Evolutionary conservation across 139 green algal genomes (phyloP).

Genomic region (Picochlorum sp.): DNA sequence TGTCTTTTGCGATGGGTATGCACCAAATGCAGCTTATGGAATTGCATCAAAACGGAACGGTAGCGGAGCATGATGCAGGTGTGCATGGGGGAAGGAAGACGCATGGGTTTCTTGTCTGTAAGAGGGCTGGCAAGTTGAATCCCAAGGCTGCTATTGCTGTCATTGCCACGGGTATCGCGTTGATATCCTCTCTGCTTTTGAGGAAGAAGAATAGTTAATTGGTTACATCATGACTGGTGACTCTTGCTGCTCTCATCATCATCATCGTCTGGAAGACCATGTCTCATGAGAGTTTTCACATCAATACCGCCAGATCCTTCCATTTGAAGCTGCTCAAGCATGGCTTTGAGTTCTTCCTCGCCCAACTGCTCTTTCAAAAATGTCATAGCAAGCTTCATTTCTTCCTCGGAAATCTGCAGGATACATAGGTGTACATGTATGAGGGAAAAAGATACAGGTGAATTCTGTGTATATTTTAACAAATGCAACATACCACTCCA

Average conservation of each 20-base stretch:
- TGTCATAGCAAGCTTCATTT: slow-evolving; percentile 52
- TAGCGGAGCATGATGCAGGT: neutral
- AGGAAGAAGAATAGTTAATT: too few relatives aligned
- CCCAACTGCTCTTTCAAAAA: slow-evolving; percentile 64
- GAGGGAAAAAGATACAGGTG: neutral
- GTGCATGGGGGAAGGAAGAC: too few relatives aligned
- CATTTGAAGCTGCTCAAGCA: slow-evolving; percentile 43
- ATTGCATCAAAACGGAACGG: neutral
- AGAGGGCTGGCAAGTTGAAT: too few relatives aligned
- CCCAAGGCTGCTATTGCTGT: too few relatives aligned
- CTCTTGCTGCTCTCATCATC: too few relatives aligned
- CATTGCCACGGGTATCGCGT: too few relatives aligned
- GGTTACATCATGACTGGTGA: too few relatives aligned
- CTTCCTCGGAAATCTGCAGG: slow-evolving; percentile 35
- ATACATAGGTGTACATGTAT: slow-evolving; percentile 4
- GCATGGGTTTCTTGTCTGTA: too few relatives aligned
- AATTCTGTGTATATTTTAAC: neutral
- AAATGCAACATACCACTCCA: slow-evolving; percentile 28
- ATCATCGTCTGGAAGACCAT: too few relatives aligned
- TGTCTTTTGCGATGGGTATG: slow-evolving; percentile 38
- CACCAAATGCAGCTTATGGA: slow-evolving; percentile 5
- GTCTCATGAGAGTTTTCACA: too few relatives aligned
- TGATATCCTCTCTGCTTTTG: too few relatives aligned
- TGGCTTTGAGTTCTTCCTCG: slow-evolving; percentile 50
- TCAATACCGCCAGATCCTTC: slow-evolving; percentile 7